phyloP scores from a whole-genome alignment of 78 protist species.

The Tieghemostelium lacteum region DNA sequence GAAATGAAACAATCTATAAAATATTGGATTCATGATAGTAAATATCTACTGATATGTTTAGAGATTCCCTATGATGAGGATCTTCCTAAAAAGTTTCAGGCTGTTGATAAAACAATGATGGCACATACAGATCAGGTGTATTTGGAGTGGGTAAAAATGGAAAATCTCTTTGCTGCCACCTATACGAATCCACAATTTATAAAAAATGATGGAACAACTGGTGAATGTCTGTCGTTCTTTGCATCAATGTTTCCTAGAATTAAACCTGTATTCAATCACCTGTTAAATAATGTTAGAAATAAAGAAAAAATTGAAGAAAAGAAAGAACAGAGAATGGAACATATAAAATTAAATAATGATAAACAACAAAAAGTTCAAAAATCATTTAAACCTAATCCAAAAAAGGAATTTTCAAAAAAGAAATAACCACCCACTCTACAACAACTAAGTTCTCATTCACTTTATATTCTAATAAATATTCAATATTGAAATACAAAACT shows the following conservation, averaged over 20 bases:
- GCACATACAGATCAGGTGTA: conserved; percentile 36
- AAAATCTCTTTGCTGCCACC: not conserved
- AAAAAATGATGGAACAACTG: conserved; percentile 7
- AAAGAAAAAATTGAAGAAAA: not conserved
- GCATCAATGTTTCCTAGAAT: not conserved
- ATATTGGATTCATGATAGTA: conserved; percentile 40
- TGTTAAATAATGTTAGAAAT: not conserved
- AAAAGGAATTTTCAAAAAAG: not conserved
- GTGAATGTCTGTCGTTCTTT: conserved; percentile 21
- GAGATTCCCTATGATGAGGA: conserved; percentile 3
- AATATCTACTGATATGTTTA: conserved; percentile 14
- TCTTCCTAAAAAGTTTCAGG: not conserved
- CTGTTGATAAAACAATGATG: conserved; percentile 1
- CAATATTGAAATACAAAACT: too few species aligned
- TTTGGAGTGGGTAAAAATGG: conserved; percentile 44
- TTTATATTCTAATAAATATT: too few species aligned
- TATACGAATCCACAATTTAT: not conserved
- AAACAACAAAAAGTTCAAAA: not conserved
- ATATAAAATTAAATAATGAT: not conserved
- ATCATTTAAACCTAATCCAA: not conserved
- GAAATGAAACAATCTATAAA: not conserved
- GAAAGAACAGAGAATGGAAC: not conserved
- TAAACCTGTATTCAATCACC: not conserved
- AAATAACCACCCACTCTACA: too few species aligned
- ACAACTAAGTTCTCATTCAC: too few species aligned